These are phyloP conservation scores for Nannochloropsis gaditana DNA, from an alignment of 108 stramenopile genomes.

Conservation along the genomic window DNA sequence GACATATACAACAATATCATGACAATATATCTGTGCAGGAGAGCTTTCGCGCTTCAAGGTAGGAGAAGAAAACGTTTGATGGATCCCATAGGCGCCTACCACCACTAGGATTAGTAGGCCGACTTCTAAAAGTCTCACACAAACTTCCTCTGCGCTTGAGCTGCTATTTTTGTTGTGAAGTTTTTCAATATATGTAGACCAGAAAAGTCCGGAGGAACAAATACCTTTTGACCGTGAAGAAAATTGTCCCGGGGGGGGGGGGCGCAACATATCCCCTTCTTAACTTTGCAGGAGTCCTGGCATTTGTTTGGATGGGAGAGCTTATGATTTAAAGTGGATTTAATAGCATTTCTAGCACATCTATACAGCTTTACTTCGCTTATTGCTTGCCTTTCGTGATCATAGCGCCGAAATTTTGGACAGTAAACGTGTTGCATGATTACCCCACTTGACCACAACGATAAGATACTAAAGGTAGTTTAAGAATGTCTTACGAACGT, in stretches of 20 bases:
- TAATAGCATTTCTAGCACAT: no score
- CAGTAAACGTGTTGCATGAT: no score
- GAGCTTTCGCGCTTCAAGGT: background rate
- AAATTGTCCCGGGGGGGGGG: background rate
- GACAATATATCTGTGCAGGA: background rate
- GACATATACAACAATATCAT: background rate
- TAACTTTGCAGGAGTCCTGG: no score
- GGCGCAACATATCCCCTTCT: background rate
- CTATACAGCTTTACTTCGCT: no score
- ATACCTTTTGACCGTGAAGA: background rate
- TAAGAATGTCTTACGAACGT: no score
- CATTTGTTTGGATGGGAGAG: no score
- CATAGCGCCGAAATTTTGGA: no score
- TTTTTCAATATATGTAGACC: background rate
- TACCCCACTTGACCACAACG: no score
- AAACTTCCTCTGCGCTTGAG: slow-evolving; percentile 13
- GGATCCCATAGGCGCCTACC: background rate
- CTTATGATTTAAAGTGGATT: no score
- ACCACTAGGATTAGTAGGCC: background rate
- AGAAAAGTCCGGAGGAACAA: background rate
- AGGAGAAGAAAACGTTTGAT: background rate
- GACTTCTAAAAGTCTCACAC: background rate
- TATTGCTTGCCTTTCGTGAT: no score
- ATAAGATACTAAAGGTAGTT: no score
- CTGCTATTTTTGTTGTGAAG: background rate